Conservation (phyloP, 768 basidiomycete species). For the Sarcodon sp. region DNA sequence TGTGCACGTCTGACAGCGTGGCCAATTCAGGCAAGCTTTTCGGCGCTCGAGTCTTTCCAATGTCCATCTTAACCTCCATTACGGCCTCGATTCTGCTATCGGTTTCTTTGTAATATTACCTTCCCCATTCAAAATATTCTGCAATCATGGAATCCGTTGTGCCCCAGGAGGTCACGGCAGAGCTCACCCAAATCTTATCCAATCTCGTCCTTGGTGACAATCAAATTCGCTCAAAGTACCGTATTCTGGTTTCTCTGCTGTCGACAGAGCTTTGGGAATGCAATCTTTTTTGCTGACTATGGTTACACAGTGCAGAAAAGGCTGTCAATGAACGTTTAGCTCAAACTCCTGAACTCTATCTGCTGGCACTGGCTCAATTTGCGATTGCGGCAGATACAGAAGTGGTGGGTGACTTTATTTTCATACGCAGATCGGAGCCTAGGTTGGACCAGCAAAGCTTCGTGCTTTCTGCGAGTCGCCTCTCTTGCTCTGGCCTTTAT, state of each 20-base stretch:
- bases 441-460: no score
- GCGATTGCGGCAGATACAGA: conserved; percentile 68
- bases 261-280: neutral
- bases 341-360: conserved; percentile 66
- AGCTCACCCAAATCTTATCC: conserved; percentile 74
- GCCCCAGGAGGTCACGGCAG: conserved; percentile 57
- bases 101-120: no score
- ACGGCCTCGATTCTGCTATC: no score
- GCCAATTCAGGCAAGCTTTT: no score
- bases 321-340: conserved; percentile 72
- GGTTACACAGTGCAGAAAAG: conserved; percentile 48
- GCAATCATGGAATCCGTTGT: conserved; percentile 16
- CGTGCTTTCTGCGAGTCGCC: no score
- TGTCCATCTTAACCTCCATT: no score
- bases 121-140: no score
- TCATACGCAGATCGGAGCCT: no score
- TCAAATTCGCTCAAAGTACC: conserved; percentile 60
- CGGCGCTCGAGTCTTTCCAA: no score
- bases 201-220: conserved; percentile 81
- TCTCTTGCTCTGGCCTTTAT: no score
- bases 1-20: no score
- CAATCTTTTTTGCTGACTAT: neutral
- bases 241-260: conserved; percentile 2
- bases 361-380: conserved; percentile 71
- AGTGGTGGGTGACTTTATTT: conserved; percentile 37